phyloP scores from a whole-genome alignment of 805 yeast species.

The Clavispora vitiphila region DNA sequence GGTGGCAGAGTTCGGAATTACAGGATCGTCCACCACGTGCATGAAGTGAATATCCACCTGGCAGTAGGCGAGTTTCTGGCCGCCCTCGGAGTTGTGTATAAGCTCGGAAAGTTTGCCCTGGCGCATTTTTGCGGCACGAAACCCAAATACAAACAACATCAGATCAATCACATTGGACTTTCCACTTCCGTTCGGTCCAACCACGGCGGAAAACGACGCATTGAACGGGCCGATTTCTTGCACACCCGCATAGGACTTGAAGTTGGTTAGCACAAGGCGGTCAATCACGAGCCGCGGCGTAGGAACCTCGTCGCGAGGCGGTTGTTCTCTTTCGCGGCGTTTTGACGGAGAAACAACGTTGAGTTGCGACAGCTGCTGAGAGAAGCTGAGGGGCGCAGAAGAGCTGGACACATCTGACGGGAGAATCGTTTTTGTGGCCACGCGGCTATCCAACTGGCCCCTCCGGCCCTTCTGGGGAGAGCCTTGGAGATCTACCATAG shows the following conservation, averaged over 20 bases:
- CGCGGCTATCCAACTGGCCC: background rate
- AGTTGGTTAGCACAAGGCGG: slow-evolving; percentile 69
- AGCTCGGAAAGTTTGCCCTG: slow-evolving; percentile 90
- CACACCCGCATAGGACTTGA: slow-evolving; percentile 92
- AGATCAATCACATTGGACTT: slow-evolving; percentile 97
- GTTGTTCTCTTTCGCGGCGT: slow-evolving; percentile 15
- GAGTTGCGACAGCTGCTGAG: slow-evolving; percentile 25
- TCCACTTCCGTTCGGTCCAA: slow-evolving; percentile 98
- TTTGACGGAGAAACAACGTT: slow-evolving; percentile 23
- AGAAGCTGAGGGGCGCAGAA: slow-evolving; percentile 18
- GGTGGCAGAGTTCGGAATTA: slow-evolving; percentile 27
- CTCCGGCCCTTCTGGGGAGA: background rate
- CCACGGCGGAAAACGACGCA: slow-evolving; percentile 90
- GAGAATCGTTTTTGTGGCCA: slow-evolving; percentile 3
- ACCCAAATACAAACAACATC: slow-evolving; percentile 93
- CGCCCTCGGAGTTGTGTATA: slow-evolving; percentile 81
- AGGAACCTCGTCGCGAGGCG: slow-evolving; percentile 5
- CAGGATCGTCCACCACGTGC: slow-evolving; percentile 59
- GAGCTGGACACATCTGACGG: background rate
- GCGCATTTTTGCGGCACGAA: slow-evolving; percentile 94
- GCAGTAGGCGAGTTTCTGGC: slow-evolving; percentile 58
- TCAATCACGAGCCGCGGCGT: slow-evolving; percentile 69
- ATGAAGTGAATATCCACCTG: slow-evolving; percentile 88
- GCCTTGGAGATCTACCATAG: background rate
- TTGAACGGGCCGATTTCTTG: slow-evolving; percentile 95